Conservation (phyloP, 768 basidiomycete genomes). For the Pholiota molesta region DNA sequence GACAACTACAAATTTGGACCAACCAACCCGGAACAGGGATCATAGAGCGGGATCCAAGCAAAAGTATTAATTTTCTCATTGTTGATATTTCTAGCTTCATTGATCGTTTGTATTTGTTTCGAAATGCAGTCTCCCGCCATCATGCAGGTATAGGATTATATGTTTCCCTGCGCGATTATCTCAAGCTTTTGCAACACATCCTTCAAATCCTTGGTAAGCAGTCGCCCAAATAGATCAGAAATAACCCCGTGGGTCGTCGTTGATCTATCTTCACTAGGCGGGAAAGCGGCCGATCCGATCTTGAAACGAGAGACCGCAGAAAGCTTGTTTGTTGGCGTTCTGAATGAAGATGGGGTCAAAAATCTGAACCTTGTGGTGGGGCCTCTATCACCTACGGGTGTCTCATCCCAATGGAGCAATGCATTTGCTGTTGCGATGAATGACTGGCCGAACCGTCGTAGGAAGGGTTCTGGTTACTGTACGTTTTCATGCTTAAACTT, state of each 20-base stretch:
- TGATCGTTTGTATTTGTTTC: neutral
- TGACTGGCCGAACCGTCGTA: conserved; percentile 26
- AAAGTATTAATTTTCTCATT: conserved; percentile 17
- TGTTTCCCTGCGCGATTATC: conserved; percentile 1
- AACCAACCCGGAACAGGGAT: conserved; percentile 17
- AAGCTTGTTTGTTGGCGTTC: conserved; percentile 22
- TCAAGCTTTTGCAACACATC: conserved; percentile 5
- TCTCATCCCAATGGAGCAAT: conserved; percentile 19
- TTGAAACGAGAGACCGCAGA: conserved; percentile 17
- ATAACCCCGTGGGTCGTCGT: neutral
- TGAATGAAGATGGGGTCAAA: conserved; percentile 11
- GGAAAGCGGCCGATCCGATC: conserved; percentile 13
- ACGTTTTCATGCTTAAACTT: neutral
- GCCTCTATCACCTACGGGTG: neutral
- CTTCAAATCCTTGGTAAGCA: conserved; percentile 3
- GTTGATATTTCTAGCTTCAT: neutral
- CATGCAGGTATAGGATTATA: neutral
- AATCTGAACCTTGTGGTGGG: conserved; percentile 10
- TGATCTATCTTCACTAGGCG: neutral
- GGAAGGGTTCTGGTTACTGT: conserved; percentile 17
- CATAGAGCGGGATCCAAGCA: conserved; percentile 28
- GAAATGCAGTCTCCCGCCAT: neutral
- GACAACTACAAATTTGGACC: conserved; percentile 20
- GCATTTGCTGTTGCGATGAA: conserved; percentile 26
- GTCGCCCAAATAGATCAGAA: neutral